A percentile compares a stretch with the other conserved stretches of the same genome.
Conservation (phyloP, 805 yeast genomes). For the Kuraishia molischiana region DNA sequence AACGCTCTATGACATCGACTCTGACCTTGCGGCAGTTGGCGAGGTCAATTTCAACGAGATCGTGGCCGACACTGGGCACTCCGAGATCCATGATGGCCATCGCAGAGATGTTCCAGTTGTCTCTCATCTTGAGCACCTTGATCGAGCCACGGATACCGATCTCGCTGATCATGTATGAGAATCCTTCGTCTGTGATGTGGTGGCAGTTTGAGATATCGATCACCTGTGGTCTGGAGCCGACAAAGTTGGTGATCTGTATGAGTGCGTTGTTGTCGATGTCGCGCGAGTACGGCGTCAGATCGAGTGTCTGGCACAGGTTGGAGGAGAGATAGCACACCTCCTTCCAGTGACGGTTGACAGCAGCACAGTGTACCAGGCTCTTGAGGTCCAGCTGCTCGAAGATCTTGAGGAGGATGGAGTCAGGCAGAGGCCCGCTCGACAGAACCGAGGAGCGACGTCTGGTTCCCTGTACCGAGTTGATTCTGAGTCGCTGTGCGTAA, state of each 20-base stretch:
- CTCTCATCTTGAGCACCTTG: slow-evolving; percentile 45
- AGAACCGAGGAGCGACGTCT: slow-evolving; percentile 49
- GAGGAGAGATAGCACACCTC: slow-evolving; percentile 51
- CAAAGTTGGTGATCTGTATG: slow-evolving; percentile 54
- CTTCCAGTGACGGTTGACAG: slow-evolving; percentile 60
- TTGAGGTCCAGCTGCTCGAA: slow-evolving; percentile 46
- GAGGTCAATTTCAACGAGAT: slow-evolving; percentile 51
- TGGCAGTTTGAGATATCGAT: slow-evolving; percentile 66
- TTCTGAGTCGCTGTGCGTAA: slow-evolving; percentile 41
- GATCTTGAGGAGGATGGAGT: slow-evolving; percentile 41
- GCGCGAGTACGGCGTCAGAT: slow-evolving; percentile 55
- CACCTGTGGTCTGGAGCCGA: slow-evolving; percentile 52
- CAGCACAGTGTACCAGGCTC: slow-evolving; percentile 47
- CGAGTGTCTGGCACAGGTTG: slow-evolving; percentile 38
- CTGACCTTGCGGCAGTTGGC: slow-evolving; percentile 63
- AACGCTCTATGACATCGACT: slow-evolving; percentile 60
- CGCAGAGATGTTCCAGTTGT: slow-evolving; percentile 71
- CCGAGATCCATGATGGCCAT: slow-evolving; percentile 78
- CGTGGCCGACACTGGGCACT: slow-evolving; percentile 51
- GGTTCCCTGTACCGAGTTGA: slow-evolving; percentile 29
- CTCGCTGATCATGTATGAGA: slow-evolving; percentile 60
- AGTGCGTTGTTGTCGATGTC: slow-evolving; percentile 48
- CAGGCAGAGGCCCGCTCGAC: slow-evolving; percentile 52
- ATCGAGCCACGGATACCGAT: slow-evolving; percentile 59
- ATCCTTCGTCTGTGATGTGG: slow-evolving; percentile 70